These are phyloP conservation scores for Sugiyamaella castrensis DNA, from an alignment of 1,139 yeast genomes.

Conservation along the genomic window DNA sequence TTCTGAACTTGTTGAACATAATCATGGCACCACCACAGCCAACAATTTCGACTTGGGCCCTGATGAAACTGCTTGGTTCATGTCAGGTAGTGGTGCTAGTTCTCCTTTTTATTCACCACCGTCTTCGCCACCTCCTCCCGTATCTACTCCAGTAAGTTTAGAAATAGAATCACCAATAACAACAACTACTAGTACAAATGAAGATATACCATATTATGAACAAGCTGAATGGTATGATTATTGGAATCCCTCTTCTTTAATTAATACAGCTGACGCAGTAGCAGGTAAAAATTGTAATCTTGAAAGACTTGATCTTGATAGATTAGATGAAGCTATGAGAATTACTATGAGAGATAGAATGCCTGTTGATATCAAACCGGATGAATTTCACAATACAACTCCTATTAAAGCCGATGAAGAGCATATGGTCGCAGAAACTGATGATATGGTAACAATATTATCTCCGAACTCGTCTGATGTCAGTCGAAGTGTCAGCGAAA, in stretches of 20 bases:
- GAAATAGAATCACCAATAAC: slow-evolving; percentile 1
- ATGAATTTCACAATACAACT: background rate
- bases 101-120: slow-evolving; percentile 1
- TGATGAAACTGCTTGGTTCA: slow-evolving; percentile 5
- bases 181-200: background rate
- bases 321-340: slow-evolving; percentile 13
- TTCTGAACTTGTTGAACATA: background rate
- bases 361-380: slow-evolving; percentile 7
- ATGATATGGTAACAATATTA: no score
- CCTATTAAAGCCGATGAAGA: no score
- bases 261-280: no score
- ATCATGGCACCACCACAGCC: background rate
- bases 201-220: slow-evolving; percentile 1
- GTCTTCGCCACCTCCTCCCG: slow-evolving; percentile 8
- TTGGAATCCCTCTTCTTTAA: slow-evolving; percentile 1
- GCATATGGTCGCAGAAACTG: no score
- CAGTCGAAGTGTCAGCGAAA: no score
- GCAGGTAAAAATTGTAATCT: background rate
- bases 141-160: slow-evolving; percentile 8
- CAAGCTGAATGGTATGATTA: background rate
- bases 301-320: slow-evolving; percentile 6
- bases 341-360: slow-evolving; percentile 13
- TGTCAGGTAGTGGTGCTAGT: background rate
- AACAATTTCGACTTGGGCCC: background rate
- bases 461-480: no score